Base-by-base conservation (phyloP, 129 eudicot species). In the Flaveria brownii region DNA sequence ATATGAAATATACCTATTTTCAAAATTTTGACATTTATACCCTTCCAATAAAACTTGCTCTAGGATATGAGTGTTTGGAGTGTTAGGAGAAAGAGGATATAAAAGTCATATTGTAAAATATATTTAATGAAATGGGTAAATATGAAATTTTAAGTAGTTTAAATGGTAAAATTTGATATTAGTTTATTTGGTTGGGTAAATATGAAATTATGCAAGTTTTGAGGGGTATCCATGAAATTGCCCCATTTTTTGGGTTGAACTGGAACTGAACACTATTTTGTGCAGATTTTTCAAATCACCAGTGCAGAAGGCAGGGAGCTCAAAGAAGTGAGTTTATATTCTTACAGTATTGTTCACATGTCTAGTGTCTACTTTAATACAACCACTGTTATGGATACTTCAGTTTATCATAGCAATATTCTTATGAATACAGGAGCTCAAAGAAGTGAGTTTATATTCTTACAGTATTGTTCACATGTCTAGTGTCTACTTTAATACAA, bases 231-330 rank as follows among this genome's bases (percentile, higher is more conserved):
- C 7, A 36, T 5, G 41, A 36, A 36, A 36, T 36, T 36, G 41
- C 41, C 7, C 7, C 1, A 36, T 36, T 36, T 73, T 66, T 33
- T 13, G n/a, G 23, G 39, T 50, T 83, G 54, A 72, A 50, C 52
- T 56, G 61, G 56, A 45, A 60, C 76, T 77, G 42, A 36, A 73
- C 43, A 28, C 14, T 81, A 50, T 74, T 57, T 55, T 50, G 69
- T 74, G 68, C 86, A 94, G 98, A 79, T 86, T 91, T 69, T 89
- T 91, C 77, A 88, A 78, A 71, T 91, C 93, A 79, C 91, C 90
- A 75, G 99, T 87, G 56, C 93, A 77, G 16, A 66, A 66, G 50
- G 50, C 71, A 17, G 71, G 71, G 25, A 66, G 71, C 51, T 66
- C 49, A 39, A 66, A 28, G 23, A 89, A 84, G 97, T 86, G 54